Evolutionary conservation across 2,329 filamentous ascomycete species (phyloP).

Genomic region (Pezicula carpinea): DNA sequence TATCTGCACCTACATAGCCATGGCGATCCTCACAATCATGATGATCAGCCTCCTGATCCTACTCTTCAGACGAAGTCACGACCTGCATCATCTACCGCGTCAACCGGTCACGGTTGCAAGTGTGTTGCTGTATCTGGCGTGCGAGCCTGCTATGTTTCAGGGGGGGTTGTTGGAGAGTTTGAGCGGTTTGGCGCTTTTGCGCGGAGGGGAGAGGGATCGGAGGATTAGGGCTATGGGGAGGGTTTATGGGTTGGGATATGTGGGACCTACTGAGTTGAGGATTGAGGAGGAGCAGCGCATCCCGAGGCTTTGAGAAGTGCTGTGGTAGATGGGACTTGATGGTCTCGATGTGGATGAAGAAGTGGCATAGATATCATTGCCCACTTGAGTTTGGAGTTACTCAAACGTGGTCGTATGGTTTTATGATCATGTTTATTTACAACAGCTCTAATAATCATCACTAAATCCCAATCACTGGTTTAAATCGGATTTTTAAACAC

Average conservation of each 20-base stretch:
- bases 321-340: too few relatives aligned
- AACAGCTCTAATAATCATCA: too few relatives aligned
- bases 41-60: slow-evolving; percentile 34
- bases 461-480: too few relatives aligned
- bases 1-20: slow-evolving; percentile 36
- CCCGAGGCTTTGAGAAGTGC: not conserved
- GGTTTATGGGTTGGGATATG: slow-evolving; percentile 28
- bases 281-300: slow-evolving; percentile 15
- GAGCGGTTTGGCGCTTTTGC: slow-evolving; percentile 25
- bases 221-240: slow-evolving; percentile 25
- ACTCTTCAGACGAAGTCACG: slow-evolving; percentile 38
- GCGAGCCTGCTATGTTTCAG: slow-evolving; percentile 31
- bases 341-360: too few relatives aligned
- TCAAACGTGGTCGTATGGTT: too few relatives aligned
- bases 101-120: slow-evolving; percentile 43
- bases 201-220: slow-evolving; percentile 27
- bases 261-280: slow-evolving; percentile 24
- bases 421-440: too few relatives aligned
- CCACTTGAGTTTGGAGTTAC: too few relatives aligned
- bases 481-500: too few relatives aligned
- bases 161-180: slow-evolving; percentile 30
- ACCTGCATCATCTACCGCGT: slow-evolving; percentile 33
- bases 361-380: too few relatives aligned
- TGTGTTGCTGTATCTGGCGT: slow-evolving; percentile 31
- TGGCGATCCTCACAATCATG: slow-evolving; percentile 38